Evolutionary conservation across 441 rosid genomes (phyloP).

Genomic region (Corymbia citriodora): DNA sequence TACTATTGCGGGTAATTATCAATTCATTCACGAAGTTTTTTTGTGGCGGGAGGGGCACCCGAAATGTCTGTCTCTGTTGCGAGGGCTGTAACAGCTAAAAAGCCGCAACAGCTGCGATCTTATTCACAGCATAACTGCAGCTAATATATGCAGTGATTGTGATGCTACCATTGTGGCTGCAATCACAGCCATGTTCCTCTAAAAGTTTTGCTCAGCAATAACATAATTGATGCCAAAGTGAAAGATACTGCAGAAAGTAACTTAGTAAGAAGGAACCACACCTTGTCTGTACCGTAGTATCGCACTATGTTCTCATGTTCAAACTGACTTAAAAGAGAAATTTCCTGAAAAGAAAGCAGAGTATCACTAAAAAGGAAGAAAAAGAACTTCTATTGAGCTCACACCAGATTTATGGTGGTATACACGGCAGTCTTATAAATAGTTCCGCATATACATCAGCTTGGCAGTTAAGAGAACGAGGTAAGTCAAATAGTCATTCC

Average conservation of each 20-base stretch:
- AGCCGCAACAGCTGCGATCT: neutral
- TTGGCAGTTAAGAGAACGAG: neutral
- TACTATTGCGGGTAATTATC: neutral
- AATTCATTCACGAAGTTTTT: neutral
- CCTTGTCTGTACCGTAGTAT: constrained; percentile 10
- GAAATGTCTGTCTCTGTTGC: neutral
- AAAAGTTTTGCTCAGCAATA: neutral
- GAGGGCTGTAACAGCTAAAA: neutral
- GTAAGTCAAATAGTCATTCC: neutral
- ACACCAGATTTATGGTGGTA: neutral
- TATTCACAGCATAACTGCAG: neutral
- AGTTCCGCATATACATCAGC: neutral
- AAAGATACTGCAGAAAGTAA: neutral
- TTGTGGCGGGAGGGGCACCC: neutral
- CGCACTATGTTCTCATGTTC: constrained; percentile 7
- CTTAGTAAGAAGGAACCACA: neutral
- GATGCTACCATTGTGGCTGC: neutral
- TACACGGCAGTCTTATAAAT: neutral
- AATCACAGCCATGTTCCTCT: neutral
- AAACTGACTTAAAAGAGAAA: constrained; percentile 4
- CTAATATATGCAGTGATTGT: neutral
- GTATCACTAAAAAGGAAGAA: neutral
- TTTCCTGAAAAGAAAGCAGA: constrained; percentile 5
- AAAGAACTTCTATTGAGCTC: neutral
- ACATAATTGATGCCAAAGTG: neutral